phyloP scores from a whole-genome alignment of 345 rosid species.

The Eucalyptus sp. region DNA sequence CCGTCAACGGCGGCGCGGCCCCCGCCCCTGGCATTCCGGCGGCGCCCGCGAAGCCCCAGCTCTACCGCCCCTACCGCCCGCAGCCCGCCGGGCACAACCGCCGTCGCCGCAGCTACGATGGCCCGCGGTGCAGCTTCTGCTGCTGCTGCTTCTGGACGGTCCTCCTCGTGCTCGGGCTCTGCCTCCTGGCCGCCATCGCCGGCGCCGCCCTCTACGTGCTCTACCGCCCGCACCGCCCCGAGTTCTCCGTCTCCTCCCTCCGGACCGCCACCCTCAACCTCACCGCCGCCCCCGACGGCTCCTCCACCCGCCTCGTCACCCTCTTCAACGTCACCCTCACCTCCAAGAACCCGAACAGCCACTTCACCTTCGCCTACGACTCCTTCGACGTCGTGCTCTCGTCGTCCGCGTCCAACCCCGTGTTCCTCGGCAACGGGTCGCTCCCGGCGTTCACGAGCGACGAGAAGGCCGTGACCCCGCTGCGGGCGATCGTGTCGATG shows the following conservation, averaged over 20 bases:
- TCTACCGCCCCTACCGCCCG: constrained; percentile 52
- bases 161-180: constrained; percentile 41
- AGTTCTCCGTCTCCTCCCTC: constrained; percentile 54
- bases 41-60: constrained; percentile 17
- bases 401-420: constrained; percentile 19
- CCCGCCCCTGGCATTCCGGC: constrained; percentile 15
- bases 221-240: constrained; percentile 73
- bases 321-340: constrained; percentile 73
- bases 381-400: constrained; percentile 35
- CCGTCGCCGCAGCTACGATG: constrained; percentile 2
- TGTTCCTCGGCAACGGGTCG: constrained; percentile 60
- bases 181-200: constrained; percentile 53
- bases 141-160: constrained; percentile 86
- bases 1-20: constrained; percentile 12
- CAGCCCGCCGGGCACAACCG: constrained; percentile 52
- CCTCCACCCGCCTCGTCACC: constrained; percentile 54
- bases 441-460: constrained; percentile 42
- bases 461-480: constrained; percentile 43
- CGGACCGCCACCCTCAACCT: constrained; percentile 59
- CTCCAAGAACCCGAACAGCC: constrained; percentile 70
- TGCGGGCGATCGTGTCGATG: constrained; percentile 34
- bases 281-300: constrained; percentile 54
- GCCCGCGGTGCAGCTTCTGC: constrained; percentile 63
- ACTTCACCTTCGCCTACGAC: constrained; percentile 39
- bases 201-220: constrained; percentile 68